These are phyloP conservation scores for Actinomortierella ambigua DNA, from an alignment of 371 early-diverging fungal genomes.

Conservation along the genomic window DNA sequence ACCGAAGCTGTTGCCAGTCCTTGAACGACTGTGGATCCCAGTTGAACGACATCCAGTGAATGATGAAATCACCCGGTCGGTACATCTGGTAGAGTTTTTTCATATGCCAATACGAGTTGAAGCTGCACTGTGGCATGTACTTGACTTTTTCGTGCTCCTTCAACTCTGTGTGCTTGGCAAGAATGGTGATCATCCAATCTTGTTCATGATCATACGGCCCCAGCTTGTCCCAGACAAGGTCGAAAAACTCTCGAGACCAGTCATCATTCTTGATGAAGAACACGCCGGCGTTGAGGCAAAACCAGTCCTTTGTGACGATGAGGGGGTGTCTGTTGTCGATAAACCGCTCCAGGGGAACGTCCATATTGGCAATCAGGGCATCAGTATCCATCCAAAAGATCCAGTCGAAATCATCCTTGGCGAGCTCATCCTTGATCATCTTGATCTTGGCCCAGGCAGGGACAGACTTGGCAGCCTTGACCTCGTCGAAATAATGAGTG, in stretches of 20 bases:
- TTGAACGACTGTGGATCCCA: constrained; percentile 7
- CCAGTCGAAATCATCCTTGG: constrained; percentile 23
- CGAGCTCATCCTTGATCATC: constrained; percentile 23
- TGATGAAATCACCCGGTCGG: constrained; percentile 25
- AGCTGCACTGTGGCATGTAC: constrained; percentile 35
- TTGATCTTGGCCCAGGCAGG: constrained; percentile 32
- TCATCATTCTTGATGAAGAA: constrained; percentile 1
- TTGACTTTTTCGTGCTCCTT: constrained; percentile 17
- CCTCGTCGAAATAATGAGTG: constrained; percentile 19
- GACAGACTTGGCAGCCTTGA: not conserved
- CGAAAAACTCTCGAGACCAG: constrained; percentile 1
- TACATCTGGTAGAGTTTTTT: constrained; percentile 23
- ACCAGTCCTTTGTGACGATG: not conserved
- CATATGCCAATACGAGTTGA: constrained; percentile 28
- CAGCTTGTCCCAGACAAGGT: not conserved
- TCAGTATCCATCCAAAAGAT: constrained; percentile 36
- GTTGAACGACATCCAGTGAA: constrained; percentile 31
- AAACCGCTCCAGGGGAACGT: constrained; percentile 21
- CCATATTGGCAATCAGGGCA: constrained; percentile 28
- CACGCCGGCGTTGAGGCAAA: constrained; percentile 3
- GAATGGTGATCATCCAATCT: constrained; percentile 25
- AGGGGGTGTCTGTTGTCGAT: constrained; percentile 17
- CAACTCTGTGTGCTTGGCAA: constrained; percentile 4
- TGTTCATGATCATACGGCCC: constrained; percentile 3
- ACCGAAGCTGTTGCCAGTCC: constrained; percentile 15